Percentiles rank a stretch among this genome's conserved stretches.
These are phyloP conservation scores for Heterobasidion annosum DNA, from an alignment of 1,284 basidiomycete species.

Conservation along the genomic window DNA sequence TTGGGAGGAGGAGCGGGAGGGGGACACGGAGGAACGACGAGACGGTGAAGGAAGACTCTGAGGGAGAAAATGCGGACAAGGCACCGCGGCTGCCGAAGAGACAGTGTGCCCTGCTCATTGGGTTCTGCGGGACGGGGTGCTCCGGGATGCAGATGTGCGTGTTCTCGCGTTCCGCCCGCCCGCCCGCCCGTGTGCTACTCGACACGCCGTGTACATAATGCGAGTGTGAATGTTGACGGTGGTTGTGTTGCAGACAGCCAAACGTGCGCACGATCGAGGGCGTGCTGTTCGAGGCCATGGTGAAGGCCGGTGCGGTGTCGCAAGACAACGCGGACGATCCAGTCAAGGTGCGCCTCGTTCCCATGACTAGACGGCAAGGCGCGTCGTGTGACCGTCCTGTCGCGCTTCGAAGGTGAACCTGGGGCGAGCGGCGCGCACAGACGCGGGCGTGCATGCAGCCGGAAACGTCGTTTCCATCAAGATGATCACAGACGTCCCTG, in stretches of 20 bases:
- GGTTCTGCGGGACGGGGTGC: constrained; percentile 78
- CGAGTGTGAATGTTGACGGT: not conserved
- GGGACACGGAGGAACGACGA: constrained; percentile 14
- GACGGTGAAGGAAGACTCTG: not conserved
- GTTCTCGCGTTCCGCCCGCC: not conserved
- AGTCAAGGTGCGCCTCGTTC: constrained; percentile 52
- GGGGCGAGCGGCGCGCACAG: constrained; percentile 88
- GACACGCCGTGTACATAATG: not conserved
- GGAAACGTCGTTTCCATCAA: constrained; percentile 92
- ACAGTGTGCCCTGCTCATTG: constrained; percentile 64
- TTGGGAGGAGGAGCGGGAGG: constrained; percentile 16
- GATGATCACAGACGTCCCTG: constrained; percentile 74
- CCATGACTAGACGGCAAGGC: not conserved
- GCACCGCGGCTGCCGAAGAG: constrained; percentile 60
- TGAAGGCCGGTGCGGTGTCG: constrained; percentile 86
- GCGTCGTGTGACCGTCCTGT: not conserved
- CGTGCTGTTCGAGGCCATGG: constrained; percentile 81
- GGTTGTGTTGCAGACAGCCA: constrained; percentile 33
- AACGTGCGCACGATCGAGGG: constrained; percentile 85
- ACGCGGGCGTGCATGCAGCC: constrained; percentile 96
- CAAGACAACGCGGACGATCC: constrained; percentile 90
- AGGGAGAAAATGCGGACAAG: constrained; percentile 15
- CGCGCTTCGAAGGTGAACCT: constrained; percentile 57
- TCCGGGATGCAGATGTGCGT: constrained; percentile 95
- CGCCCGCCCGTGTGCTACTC: not conserved